Evolutionary conservation across 768 basidiomycete genomes (phyloP).

Genomic region (Tephrocybe sp.): DNA sequence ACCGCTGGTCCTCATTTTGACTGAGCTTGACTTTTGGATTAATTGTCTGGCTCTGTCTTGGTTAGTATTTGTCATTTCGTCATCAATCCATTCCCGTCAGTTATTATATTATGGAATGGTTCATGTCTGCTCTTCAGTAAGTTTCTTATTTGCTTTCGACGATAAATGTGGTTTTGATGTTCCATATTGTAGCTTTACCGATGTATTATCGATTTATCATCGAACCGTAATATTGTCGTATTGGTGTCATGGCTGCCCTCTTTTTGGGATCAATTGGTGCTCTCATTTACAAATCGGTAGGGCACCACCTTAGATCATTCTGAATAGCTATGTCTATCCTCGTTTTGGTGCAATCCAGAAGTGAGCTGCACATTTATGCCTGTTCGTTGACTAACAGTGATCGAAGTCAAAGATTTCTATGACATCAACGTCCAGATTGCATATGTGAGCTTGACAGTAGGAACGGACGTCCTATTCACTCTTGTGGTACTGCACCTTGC

Average conservation of each 20-base stretch:
- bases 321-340: not conserved
- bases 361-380: not conserved
- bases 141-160: not conserved
- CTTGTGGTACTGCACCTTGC: not conserved
- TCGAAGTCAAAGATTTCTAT: conserved; percentile 2
- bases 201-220: conserved; percentile 1
- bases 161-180: not conserved
- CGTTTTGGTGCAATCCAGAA: not conserved
- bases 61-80: not conserved
- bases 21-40: conserved; percentile 1
- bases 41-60: conserved; percentile 1
- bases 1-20: not conserved
- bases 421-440: conserved; percentile 6
- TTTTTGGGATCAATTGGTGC: not conserved
- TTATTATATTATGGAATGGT: conserved; percentile 5
- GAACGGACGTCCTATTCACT: conserved; percentile 1
- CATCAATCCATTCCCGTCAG: not conserved
- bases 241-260: not conserved
- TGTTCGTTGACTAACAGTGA: not conserved
- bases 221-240: not conserved
- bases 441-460: not conserved
- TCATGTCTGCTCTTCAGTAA: conserved; percentile 1
- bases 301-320: not conserved
- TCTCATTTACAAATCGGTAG: no score
- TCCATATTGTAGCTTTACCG: not conserved